Conservation (phyloP, 2,329 filamentous ascomycete genomes). For the Diaporthe caulivora region DNA sequence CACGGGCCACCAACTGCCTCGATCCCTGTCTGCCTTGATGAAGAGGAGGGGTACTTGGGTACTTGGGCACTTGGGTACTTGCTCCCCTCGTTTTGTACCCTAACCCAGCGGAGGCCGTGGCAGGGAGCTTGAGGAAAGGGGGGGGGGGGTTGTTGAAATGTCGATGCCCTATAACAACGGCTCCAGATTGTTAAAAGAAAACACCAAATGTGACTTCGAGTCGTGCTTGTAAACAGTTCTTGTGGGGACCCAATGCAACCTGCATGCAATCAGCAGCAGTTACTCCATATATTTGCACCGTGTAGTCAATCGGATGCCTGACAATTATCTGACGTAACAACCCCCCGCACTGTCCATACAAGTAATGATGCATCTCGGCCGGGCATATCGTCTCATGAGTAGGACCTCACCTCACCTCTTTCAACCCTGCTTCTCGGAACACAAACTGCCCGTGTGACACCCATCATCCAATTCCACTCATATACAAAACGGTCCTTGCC, state of each 20-base stretch:
- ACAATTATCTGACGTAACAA: slow-evolving; percentile 19
- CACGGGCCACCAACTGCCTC: background rate
- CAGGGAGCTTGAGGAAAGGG: background rate
- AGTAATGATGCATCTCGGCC: background rate
- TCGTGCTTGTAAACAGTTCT: background rate
- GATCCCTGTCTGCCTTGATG: background rate
- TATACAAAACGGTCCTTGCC: background rate
- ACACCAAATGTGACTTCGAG: background rate
- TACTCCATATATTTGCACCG: no score
- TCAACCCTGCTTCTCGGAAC: background rate
- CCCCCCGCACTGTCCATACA: background rate
- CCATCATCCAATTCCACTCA: background rate
- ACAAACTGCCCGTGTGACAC: background rate
- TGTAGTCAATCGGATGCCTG: background rate
- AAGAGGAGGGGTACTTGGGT: background rate
- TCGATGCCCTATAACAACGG: background rate
- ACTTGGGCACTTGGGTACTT: background rate
- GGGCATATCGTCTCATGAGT: background rate
- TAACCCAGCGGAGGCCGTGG: background rate
- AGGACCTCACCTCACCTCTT: background rate
- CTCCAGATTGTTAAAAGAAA: background rate
- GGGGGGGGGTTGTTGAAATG: background rate
- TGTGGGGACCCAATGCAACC: background rate
- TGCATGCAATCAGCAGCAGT: slow-evolving; percentile 5
- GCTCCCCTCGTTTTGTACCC: background rate